These are phyloP conservation scores for Curvularia hawaiiensis DNA, from an alignment of 2,329 filamentous ascomycete genomes.

Conservation along the genomic window DNA sequence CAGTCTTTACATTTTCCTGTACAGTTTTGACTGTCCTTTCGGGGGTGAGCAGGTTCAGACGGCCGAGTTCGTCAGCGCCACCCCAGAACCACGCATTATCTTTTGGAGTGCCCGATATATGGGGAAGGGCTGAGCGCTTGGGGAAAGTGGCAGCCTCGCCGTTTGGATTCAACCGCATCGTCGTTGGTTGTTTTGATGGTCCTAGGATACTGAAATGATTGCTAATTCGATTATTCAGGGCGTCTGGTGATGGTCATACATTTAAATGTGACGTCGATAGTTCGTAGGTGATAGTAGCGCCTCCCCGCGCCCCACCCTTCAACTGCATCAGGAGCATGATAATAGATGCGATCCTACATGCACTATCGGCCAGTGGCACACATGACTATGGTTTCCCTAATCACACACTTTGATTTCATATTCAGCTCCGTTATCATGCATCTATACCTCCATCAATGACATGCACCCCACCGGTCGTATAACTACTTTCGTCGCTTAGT, in stretches of 20 bases:
- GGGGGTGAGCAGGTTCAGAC: conserved; percentile 65
- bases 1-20: conserved; percentile 57
- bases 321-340: conserved; percentile 1
- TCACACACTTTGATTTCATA: background rate
- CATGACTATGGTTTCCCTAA: background rate
- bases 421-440: background rate
- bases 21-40: conserved; percentile 59
- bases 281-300: background rate
- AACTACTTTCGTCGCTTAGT: conserved; percentile 52
- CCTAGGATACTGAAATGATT: background rate
- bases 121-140: conserved; percentile 26
- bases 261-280: conserved; percentile 8
- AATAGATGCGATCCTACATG: background rate
- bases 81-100: conserved; percentile 35
- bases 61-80: conserved; percentile 54
- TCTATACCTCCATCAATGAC: conserved; percentile 44
- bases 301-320: conserved; percentile 5
- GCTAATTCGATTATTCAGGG: background rate
- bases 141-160: conserved; percentile 27
- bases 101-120: conserved; percentile 29
- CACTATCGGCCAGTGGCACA: background rate
- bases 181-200: background rate
- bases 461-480: conserved; percentile 51
- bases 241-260: background rate
- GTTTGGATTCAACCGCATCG: conserved; percentile 29